phyloP scores from a whole-genome alignment of 1,284 basidiomycete genomes.

The Cerrena zonata region DNA sequence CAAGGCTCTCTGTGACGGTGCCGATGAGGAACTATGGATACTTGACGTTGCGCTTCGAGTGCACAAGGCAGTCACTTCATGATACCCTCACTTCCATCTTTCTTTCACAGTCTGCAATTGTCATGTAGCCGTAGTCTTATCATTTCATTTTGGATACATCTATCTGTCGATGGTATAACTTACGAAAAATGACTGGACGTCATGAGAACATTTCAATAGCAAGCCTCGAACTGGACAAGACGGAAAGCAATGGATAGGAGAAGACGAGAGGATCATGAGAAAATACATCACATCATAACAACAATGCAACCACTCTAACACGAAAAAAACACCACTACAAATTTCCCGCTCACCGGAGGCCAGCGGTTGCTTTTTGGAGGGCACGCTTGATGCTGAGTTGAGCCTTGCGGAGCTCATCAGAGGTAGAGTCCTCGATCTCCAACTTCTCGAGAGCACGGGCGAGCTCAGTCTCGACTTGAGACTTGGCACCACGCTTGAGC shows the following conservation, averaged over 20 bases:
- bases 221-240: neutral
- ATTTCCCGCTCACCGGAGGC: conserved; percentile 56
- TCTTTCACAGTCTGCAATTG: neutral
- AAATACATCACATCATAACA: conserved; percentile 15
- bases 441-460: conserved; percentile 94
- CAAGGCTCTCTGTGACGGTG: conserved; percentile 93
- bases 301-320: conserved; percentile 15
- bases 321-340: conserved; percentile 11
- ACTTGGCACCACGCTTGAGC: conserved; percentile 91
- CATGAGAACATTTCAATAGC: neutral
- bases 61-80: conserved; percentile 48
- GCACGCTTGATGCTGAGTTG: conserved; percentile 90
- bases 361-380: conserved; percentile 90
- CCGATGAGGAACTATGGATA: conserved; percentile 96
- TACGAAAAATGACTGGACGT: too few species aligned
- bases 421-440: conserved; percentile 87
- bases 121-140: conserved; percentile 1
- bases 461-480: conserved; percentile 90
- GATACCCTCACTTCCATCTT: neutral
- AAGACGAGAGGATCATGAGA: neutral
- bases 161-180: neutral
- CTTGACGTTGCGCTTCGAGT: conserved; percentile 80
- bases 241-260: neutral
- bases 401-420: conserved; percentile 90
- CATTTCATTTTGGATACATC: neutral